A percentile compares a stretch with the other conserved stretches of the same genome.
Evolutionary conservation across 139 green algal genomes (phyloP).

Genomic region (Nannochloris sp.): DNA sequence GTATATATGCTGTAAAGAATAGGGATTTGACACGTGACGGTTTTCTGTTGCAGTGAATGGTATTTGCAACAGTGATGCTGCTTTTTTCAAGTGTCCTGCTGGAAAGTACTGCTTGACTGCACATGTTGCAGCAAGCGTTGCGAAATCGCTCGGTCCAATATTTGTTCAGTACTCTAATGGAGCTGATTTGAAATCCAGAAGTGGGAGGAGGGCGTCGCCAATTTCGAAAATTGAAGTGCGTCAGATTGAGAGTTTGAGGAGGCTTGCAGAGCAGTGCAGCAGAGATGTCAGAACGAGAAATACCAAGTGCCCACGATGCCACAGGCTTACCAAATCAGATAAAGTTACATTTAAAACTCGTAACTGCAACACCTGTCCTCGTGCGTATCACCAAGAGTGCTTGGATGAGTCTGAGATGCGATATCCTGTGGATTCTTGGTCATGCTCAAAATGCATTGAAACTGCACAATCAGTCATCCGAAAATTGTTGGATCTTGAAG

Average conservation of each 20-base stretch:
- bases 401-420: constrained; percentile 22
- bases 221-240: constrained; percentile 8
- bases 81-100: constrained; percentile 32
- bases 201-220: neutral
- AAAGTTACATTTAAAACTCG: constrained; percentile 28
- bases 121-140: constrained; percentile 8
- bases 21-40: no score
- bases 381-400: constrained; percentile 40
- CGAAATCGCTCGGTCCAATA: no score
- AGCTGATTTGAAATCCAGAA: neutral
- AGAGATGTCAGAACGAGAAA: constrained; percentile 24
- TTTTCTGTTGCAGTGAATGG: neutral
- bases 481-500: constrained; percentile 30
- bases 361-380: constrained; percentile 40
- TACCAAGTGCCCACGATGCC: constrained; percentile 47
- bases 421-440: constrained; percentile 38
- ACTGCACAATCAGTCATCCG: constrained; percentile 16
- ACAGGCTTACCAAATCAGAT: constrained; percentile 33
- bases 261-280: constrained; percentile 3
- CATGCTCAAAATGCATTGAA: constrained; percentile 39
- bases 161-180: neutral
- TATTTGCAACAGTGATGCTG: constrained; percentile 34
- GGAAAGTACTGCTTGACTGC: constrained; percentile 37
- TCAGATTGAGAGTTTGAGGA: constrained; percentile 11
- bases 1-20: no score